A percentile compares a stretch with the other conserved stretches of the same genome.
Evolutionary conservation across 768 basidiomycete genomes (phyloP).

Genomic region (Rhizopogon vinicolor): DNA sequence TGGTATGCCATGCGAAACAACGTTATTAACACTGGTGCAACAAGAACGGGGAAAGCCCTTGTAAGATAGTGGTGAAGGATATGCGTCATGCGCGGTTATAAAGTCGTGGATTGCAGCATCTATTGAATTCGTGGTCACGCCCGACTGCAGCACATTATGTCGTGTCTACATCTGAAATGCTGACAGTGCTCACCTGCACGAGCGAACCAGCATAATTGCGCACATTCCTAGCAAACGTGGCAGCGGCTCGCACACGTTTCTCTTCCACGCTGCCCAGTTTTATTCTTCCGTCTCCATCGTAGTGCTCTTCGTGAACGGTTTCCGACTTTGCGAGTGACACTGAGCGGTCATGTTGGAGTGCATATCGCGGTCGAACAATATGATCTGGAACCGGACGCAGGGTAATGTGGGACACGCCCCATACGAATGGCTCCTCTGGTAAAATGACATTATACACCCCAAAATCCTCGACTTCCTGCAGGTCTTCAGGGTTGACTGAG

Average conservation of each 20-base stretch:
- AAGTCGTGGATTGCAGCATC: slow-evolving; percentile 70
- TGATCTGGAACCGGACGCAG: slow-evolving; percentile 51
- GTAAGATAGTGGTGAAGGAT: slow-evolving; percentile 84
- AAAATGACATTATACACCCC: slow-evolving; percentile 59
- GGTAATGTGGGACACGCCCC: slow-evolving; percentile 58
- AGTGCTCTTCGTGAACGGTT: not conserved
- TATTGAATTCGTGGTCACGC: slow-evolving; percentile 69
- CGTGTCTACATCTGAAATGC: not conserved
- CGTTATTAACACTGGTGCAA: slow-evolving; percentile 78
- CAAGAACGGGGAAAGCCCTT: slow-evolving; percentile 46
- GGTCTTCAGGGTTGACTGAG: not conserved
- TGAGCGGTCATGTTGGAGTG: slow-evolving; percentile 8
- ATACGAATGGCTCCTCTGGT: slow-evolving; percentile 59
- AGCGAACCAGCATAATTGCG: slow-evolving; percentile 50
- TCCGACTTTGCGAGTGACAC: not conserved
- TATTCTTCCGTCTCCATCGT: slow-evolving; percentile 33
- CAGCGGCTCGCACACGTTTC: slow-evolving; percentile 45
- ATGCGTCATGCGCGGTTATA: slow-evolving; percentile 65
- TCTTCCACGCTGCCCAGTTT: slow-evolving; percentile 52
- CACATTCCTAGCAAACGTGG: slow-evolving; percentile 50
- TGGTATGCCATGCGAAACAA: slow-evolving; percentile 86
- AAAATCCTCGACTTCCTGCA: slow-evolving; percentile 28
- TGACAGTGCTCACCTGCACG: slow-evolving; percentile 38
- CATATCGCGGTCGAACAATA: slow-evolving; percentile 56
- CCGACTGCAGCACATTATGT: slow-evolving; percentile 39